Evolutionary conservation across 305 asterid genomes (phyloP).

Genomic region (Fraxinus angustifolia): DNA sequence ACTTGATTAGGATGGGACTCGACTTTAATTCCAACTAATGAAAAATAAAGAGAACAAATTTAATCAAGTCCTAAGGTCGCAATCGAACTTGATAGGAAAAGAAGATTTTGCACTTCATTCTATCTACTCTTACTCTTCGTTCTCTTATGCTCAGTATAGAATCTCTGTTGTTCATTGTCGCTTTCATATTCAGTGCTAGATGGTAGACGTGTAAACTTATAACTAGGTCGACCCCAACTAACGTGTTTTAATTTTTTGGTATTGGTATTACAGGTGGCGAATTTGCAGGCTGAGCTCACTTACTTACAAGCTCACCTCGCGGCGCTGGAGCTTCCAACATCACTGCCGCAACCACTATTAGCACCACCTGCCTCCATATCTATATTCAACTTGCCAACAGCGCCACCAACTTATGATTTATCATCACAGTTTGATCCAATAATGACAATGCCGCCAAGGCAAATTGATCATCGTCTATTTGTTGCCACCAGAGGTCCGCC

Average conservation of each 20-base stretch:
- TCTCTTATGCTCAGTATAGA: background rate
- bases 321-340: slow-evolving; percentile 63
- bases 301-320: slow-evolving; percentile 75
- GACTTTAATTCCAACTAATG: background rate
- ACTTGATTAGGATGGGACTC: background rate
- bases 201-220: background rate
- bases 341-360: slow-evolving; percentile 43
- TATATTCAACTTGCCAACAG: slow-evolving; percentile 56
- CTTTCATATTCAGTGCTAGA: background rate
- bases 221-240: background rate
- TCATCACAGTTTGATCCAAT: slow-evolving; percentile 63
- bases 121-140: background rate
- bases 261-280: slow-evolving; percentile 53
- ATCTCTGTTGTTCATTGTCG: background rate
- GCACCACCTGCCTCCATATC: slow-evolving; percentile 39
- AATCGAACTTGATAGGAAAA: background rate
- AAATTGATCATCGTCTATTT: slow-evolving; percentile 45
- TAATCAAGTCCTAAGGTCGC: background rate
- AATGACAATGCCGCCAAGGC: slow-evolving; percentile 46
- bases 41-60: background rate
- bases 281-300: slow-evolving; percentile 66
- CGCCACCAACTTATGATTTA: slow-evolving; percentile 57
- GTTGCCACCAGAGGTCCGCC: slow-evolving; percentile 20
- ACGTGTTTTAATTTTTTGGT: background rate
- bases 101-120: background rate